Conservation (phyloP, 306 rosid species). For the Sphenostylis stenocarpa region DNA sequence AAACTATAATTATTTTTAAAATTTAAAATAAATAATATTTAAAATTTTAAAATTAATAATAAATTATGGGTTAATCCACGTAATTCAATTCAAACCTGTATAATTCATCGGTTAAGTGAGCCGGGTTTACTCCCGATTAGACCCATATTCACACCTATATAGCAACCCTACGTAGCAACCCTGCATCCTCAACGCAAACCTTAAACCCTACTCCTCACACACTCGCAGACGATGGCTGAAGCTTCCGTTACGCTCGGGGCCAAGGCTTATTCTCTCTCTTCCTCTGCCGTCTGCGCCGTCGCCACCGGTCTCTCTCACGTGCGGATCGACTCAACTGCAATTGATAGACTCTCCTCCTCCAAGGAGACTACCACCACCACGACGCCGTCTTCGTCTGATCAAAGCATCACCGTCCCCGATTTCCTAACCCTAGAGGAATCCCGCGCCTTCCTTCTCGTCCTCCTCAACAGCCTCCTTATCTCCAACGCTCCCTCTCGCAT, state of each 20-base stretch:
- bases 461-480: constrained; percentile 66
- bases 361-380: neutral
- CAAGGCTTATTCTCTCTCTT: constrained; percentile 74
- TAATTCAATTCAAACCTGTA: too few relatives aligned
- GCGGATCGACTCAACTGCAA: constrained; percentile 64
- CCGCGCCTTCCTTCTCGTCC: constrained; percentile 56
- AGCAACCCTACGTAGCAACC: too few relatives aligned
- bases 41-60: too few relatives aligned
- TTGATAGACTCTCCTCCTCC: constrained; percentile 48
- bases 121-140: too few relatives aligned
- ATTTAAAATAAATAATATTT: too few relatives aligned
- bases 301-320: constrained; percentile 50
- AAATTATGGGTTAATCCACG: too few relatives aligned
- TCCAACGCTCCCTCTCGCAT: constrained; percentile 30
- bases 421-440: constrained; percentile 45
- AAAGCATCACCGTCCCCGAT: constrained; percentile 42
- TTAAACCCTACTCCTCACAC: neutral
- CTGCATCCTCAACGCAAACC: neutral
- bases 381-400: constrained; percentile 30
- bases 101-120: too few relatives aligned
- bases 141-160: too few relatives aligned
- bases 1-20: too few relatives aligned
- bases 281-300: constrained; percentile 58
- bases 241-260: constrained; percentile 67
- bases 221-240: constrained; percentile 50